These are phyloP conservation scores for Ulmus americana DNA, from an alignment of 331 rosid genomes.

Conservation along the genomic window DNA sequence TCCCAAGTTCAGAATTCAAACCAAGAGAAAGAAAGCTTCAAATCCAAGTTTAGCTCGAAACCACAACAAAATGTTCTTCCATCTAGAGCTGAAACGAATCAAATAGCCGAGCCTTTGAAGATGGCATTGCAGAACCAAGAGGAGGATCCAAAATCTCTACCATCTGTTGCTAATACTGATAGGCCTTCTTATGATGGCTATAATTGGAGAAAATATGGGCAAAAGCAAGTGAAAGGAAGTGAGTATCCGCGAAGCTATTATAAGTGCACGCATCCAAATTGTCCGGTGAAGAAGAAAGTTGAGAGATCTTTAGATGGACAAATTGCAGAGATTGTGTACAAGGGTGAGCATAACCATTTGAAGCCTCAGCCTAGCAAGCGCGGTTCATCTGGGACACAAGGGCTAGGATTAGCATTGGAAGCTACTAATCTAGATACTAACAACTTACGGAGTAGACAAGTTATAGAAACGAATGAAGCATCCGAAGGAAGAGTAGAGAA, in stretches of 20 bases:
- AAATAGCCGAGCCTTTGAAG: conserved; percentile 35
- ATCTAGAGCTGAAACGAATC: conserved; percentile 35
- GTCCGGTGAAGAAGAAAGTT: conserved; percentile 92
- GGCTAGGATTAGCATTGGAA: conserved; percentile 41
- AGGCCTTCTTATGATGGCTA: conserved; percentile 90
- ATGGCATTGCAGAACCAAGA: conserved; percentile 35
- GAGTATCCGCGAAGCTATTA: conserved; percentile 89
- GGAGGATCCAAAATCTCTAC: conserved; percentile 47
- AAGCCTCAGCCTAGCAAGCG: conserved; percentile 79
- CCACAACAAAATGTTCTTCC: conserved; percentile 30
- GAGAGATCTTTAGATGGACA: conserved; percentile 88
- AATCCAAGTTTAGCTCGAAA: conserved; percentile 31
- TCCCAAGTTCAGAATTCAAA: conserved; percentile 32
- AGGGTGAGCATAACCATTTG: conserved; percentile 86
- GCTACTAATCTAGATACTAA: conserved; percentile 44
- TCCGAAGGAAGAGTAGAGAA: conserved; percentile 45
- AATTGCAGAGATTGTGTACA: conserved; percentile 91
- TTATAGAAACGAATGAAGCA: conserved; percentile 44
- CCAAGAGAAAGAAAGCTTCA: conserved; percentile 34
- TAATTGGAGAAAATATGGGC: conserved; percentile 98
- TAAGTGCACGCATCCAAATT: conserved; percentile 87
- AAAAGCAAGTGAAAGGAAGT: conserved; percentile 95
- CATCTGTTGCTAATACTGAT: conserved; percentile 43
- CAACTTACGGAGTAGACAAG: conserved; percentile 29
- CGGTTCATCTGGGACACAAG: conserved; percentile 48